These are phyloP conservation scores for Ogataea sp. DNA, from an alignment of 805 yeast genomes.

Conservation along the genomic window DNA sequence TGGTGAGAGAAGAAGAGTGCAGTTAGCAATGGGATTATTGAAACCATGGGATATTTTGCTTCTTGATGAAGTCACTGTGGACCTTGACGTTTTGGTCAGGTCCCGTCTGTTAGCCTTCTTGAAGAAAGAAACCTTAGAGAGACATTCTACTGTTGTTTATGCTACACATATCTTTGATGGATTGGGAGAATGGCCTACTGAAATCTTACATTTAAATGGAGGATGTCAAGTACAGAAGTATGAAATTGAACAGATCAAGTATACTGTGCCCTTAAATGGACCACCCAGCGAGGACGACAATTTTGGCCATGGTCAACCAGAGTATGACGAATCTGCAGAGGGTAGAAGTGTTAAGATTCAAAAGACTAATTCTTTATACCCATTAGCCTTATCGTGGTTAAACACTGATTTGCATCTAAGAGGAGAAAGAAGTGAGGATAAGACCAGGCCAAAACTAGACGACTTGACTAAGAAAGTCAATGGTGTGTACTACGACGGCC, in stretches of 20 bases:
- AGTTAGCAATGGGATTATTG: conserved; percentile 84
- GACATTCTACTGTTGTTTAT: conserved; percentile 76
- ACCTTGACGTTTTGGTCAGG: conserved; percentile 88
- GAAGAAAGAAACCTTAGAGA: conserved; percentile 57
- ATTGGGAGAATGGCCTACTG: conserved; percentile 82
- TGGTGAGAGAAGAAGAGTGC: conserved; percentile 94
- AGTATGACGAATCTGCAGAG: conserved; percentile 13
- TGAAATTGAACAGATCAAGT: conserved; percentile 25
- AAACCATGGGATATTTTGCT: conserved; percentile 84
- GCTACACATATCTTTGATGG: conserved; percentile 98
- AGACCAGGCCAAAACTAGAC: conserved; percentile 42
- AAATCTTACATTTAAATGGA: conserved; percentile 65
- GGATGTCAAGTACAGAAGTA: conserved; percentile 44
- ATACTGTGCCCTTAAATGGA: too few species aligned
- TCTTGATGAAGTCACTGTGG: conserved; percentile 96
- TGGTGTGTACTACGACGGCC: conserved; percentile 35
- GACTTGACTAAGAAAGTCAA: conserved; percentile 38
- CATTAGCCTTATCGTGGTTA: conserved; percentile 67
- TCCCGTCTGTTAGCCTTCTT: conserved; percentile 64
- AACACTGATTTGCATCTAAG: conserved; percentile 40
- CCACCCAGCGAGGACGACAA: too few species aligned
- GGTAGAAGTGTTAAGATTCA: conserved; percentile 26
- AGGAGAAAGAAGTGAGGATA: conserved; percentile 45
- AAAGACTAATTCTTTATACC: conserved; percentile 52
- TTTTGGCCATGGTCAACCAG: conserved; percentile 7